Evolutionary conservation across 2,329 filamentous ascomycete species (phyloP), one percentile per base, ranked within the genome.

Genomic region (Capronia coronata): DNA sequence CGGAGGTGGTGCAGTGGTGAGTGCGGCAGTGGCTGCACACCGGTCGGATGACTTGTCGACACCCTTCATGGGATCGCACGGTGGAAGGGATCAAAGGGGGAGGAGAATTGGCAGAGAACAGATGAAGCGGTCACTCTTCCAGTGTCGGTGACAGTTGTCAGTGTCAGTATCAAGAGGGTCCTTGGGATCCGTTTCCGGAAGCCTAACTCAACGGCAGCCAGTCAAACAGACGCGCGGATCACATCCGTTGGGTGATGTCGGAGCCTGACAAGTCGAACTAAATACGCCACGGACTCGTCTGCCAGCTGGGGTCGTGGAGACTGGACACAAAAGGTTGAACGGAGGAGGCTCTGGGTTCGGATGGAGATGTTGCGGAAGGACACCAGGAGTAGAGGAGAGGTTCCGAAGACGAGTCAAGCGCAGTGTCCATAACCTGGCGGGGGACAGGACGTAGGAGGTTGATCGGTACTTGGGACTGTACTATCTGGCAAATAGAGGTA

Each of bases 211-310:
- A 46, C 43, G 25, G 44, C 32, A 34, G 40, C 52, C 48, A 49
- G 52, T 51, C 30, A 46, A 37, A 16, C 40, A 30, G 34, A 43
- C 23, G 44, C 44, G 49, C 49, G 49, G 44, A 44, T 37, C 40
- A 43, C 23, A 39, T 43, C 49, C 49, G 49, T 51, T 51, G 50
- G 45, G 50, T 46, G 35, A 48, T 49, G 46, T 30, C 46, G 46
- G 48, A 51, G 37, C 35, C 29, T 45, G 46, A 38, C 22, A 45
- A n/a, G 32, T 40, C 21, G 27, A 37, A 23, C 48, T 52, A 42
- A 46, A 41, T 10, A 46, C 46, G 41, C 23, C 46, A 52, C 34
- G 46, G 34, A 41, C 38, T 22, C 38, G 34, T 19, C 19, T 23
- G 13, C 8, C 9, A 23, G 38, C 18, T 37, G 14, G 13, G 3